Base-by-base conservation (phyloP, 495 filamentous ascomycete species). In the Aspergillus heteromorphus region DNA sequence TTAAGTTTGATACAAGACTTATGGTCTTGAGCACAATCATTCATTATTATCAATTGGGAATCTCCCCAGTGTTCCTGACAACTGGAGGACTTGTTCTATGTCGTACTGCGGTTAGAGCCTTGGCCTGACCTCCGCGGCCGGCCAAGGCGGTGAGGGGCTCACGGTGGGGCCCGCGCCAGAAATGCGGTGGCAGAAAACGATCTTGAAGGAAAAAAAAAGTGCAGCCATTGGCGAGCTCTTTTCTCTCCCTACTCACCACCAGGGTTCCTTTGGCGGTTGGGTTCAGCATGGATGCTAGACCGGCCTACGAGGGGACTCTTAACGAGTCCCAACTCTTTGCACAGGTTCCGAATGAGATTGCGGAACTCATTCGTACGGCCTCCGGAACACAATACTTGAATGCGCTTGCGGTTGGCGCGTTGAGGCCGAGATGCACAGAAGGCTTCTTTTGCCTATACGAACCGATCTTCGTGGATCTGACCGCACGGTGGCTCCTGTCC, bases 381-480 rank as follows among this genome's bases (percentile, higher is more conserved):
- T 78, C 74, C 49, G 79, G 84, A 60, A 73, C 76, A 50, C 75
- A 80, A 60, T 86, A 90, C 69, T 81, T 93, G 49, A 81, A 87
- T 66, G 78, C 80, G 51, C 73, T 95, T 64, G 79, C 87, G 51
- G 69, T 71, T 53, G 79, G 83, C 52, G 84, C 90, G 23, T 77
- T 92, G 56, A 72, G 84, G 55, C 75, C 88, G 43, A 66, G 73
- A 49, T 73, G 79, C 56, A 91, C 89, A 49, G 77, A 87, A 56
- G 67, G 67, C 16, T 74, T 96, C 62, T 92, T 92, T 61, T 71
- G 75, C 55, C 73, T 83, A 54, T 88, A 89, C 65, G 81, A 88
- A 68, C 71, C 73, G 45, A 66, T 89, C 45, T 87, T 92, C 60
- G 81, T 89, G 56, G 90, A 97, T 65, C 69, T 91, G 42, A 89